Base-by-base conservation (phyloP, 2,329 filamentous ascomycete genomes). In the Dryadomyces quercus-mongolicae region DNA sequence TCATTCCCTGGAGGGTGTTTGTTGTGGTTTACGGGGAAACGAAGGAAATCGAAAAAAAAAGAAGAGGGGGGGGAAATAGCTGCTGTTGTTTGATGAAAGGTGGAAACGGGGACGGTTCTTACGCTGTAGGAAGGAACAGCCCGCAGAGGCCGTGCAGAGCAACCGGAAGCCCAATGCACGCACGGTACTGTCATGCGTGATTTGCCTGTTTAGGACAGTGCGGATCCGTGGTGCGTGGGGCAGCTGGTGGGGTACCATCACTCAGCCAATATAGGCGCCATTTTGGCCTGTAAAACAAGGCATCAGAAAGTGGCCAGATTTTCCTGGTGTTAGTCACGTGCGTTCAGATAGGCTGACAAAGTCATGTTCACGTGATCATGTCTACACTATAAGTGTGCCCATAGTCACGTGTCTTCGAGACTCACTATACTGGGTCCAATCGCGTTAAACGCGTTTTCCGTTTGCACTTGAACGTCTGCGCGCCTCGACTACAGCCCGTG, bases 101-200 rank as follows among this genome's bases (percentile, higher is more conserved):
- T 49, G 51, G 52, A 51, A 57, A 44, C 43, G 51, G 51, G 25
- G 51, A 40, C 49, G 52, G 34, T 51, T 54, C 51, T 51, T 45
- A 36, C 44, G 43, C 43, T 40, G 18, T 44, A 47, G 52, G 54
- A 57, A 56, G 57, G 57, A 51, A 53, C 56, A 54, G 51, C 53
- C 56, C 52, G 52, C 40, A 10, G 20, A 5, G 40, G 36, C 48
- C 51, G 44, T 20, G 18, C 10, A 16, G 20, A 22, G 15, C 16
- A 18, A 4, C 18, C 15, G 5, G 15, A 5, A 10, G 5, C 18
- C 18, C 38, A 18, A 51, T 36, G 5, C 34, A 49, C 21, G 4
- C 20, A 21, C 38, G 20, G 46, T 49, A 20, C 18, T 36, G 9
- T 10, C 21, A 18, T 15, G 18, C 8, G 16, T n/a, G 2, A 21